These are phyloP conservation scores for Sporormia fimetaria DNA, from an alignment of 495 filamentous ascomycete genomes.

Conservation along the genomic window DNA sequence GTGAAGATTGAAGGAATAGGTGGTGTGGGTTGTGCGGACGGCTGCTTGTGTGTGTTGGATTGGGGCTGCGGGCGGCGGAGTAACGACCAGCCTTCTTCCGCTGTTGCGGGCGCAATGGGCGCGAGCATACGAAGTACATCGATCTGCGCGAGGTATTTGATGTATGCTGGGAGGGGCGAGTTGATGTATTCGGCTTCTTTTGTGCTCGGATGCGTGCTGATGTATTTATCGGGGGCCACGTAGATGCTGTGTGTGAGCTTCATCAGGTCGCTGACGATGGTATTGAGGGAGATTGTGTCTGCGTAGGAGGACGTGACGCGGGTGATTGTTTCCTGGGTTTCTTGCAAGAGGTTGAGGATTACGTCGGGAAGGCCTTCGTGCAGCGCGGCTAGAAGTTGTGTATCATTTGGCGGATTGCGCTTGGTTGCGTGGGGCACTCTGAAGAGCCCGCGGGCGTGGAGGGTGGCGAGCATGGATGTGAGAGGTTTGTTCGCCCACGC, in stretches of 20 bases:
- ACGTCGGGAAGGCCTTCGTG: not conserved
- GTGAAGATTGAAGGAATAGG: conserved; percentile 13
- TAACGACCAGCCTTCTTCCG: conserved; percentile 67
- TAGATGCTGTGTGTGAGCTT: conserved; percentile 58
- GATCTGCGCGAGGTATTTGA: conserved; percentile 32
- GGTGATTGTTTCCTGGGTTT: conserved; percentile 52
- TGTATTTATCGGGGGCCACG: conserved; percentile 26
- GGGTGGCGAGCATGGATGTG: not conserved
- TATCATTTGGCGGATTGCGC: not conserved
- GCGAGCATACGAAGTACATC: conserved; percentile 58
- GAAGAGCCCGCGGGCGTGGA: not conserved
- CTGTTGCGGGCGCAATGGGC: conserved; percentile 64
- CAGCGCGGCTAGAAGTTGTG: not conserved
- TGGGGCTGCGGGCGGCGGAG: conserved; percentile 32
- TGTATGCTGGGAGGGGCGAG: conserved; percentile 17
- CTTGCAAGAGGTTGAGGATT: conserved; percentile 43
- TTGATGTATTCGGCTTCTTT: too few species aligned
- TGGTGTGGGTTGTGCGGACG: not conserved
- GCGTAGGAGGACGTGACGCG: conserved; percentile 60
- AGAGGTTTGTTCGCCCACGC: too few species aligned
- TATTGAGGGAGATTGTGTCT: conserved; percentile 64
- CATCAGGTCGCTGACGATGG: conserved; percentile 69
- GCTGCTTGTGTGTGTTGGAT: not conserved
- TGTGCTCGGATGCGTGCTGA: too few species aligned
- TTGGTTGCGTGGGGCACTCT: not conserved